Evolutionary conservation across 208 protist species (phyloP), one percentile per base, ranked within the genome.

Genomic region (Leishmania tarentolae): DNA sequence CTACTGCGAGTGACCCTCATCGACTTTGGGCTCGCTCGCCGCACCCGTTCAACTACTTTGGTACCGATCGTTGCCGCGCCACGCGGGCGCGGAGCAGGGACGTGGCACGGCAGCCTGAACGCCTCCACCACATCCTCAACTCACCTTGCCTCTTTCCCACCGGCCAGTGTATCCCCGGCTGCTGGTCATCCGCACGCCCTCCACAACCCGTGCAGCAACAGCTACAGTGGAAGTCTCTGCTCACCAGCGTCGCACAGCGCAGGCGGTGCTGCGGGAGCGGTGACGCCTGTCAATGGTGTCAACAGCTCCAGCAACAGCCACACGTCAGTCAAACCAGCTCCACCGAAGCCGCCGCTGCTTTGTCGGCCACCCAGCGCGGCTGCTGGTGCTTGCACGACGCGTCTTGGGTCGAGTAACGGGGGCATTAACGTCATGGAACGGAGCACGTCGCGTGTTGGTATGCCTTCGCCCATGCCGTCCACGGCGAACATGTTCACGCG

Each of bases 1-100:
- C 68, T 93, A 40, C 83, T 96, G 63, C 90, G 88, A 63, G 83
- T 91, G 46, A 96, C 91, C 28, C 87, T 96, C 19, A 93, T 96
- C 81, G 93, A 96, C 83, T 96, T 96, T 83, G 93, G 93, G 4
- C 80, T 96, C 8, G 87, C 93, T 28, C 90, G 89, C 21, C 89
- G 89, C 77, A 94, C 88, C 37, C 83, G 82, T 52, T 40, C 76
- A 1, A 57, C 37, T 35, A 73, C 69, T 37, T 56, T 66, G 66
- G 69, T 78, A 21, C 28, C 76, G 15, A 78, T 28, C 42, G 40
- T 53, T 24, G 50, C 66, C 13, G 46, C 53, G 61, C 31, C 56
- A 15, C 76, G 76, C 50, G 11, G 19, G 7, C 74, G 81, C 63
- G 63, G 72, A 59, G 37, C 47, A 46, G 63, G 46, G 31, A 57